A percentile compares a stretch with the other conserved stretches of the same genome.
These are phyloP conservation scores for Sphenostylis stenocarpa DNA, from an alignment of 306 rosid genomes.

Conservation along the genomic window DNA sequence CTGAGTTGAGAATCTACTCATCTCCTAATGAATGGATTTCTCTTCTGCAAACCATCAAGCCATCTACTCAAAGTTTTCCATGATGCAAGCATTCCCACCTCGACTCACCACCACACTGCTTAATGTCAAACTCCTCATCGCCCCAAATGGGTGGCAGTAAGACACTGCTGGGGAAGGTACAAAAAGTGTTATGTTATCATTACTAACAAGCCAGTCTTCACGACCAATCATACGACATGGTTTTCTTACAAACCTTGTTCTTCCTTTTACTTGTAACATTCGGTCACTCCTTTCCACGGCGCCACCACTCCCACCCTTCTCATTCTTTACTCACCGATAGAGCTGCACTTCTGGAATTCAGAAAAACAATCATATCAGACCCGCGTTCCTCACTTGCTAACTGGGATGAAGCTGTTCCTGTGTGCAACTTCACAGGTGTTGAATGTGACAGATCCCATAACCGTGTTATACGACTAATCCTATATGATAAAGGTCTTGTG, in stretches of 20 bases:
- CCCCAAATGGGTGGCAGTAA: conserved; percentile 23
- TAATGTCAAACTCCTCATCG: background rate
- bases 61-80: background rate
- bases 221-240: conserved; percentile 33
- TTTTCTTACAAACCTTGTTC: conserved; percentile 39
- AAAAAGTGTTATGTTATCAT: background rate
- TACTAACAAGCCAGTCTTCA: background rate
- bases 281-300: conserved; percentile 25
- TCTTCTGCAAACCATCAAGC: conserved; percentile 28
- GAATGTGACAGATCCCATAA: conserved; percentile 41
- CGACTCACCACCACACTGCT: background rate
- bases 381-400: conserved; percentile 50
- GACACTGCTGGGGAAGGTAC: background rate
- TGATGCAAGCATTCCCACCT: background rate
- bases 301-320: conserved; percentile 27
- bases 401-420: conserved; percentile 56
- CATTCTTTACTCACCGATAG: conserved; percentile 51
- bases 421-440: conserved; percentile 61
- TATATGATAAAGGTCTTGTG: conserved; percentile 36
- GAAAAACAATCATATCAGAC: conserved; percentile 43
- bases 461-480: conserved; percentile 46
- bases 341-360: conserved; percentile 58
- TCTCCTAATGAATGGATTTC: conserved; percentile 14
- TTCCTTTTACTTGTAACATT: conserved; percentile 42
- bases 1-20: conserved; percentile 41